Base-by-base conservation (phyloP, 2,329 filamentous ascomycete species). In the Exserohilum rostratum region DNA sequence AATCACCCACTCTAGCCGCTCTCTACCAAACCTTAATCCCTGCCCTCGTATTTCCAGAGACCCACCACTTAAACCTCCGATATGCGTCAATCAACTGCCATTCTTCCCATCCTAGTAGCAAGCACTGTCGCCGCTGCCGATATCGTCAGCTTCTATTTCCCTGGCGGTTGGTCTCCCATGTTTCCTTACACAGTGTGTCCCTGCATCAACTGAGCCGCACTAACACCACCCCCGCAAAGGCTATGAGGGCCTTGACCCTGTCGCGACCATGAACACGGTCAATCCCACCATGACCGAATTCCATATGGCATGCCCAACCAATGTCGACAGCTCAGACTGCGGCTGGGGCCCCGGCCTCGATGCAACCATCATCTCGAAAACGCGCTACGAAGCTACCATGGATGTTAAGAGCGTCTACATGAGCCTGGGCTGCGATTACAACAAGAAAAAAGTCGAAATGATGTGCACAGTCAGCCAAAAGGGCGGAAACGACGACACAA, bases 391-490 rank as follows among this genome's bases (percentile, higher is more conserved):
- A 27, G 67, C 62, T 12, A 44, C 57, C 34, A 62, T 70, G 60
- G 51, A 50, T 0, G 56, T 39, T 10, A 51, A 50, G 11, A 34
- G 27, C 13, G 55, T 65, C 30, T 62, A 58, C 43, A 63, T 73
- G 57, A 68, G 61, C 50, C 60, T 66, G 17, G 60, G 58, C 17
- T 72, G 69, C 55, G 65, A 67, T 31, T 61, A 66, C 49, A 62
- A 70, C 43, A 56, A 58, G 15, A 47, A 55, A 39, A 57, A 53
- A 2, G 49, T 47, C 4, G 53, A 68, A 31, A 68, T 70, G 65
- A 64, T 58, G 0, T 72, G 70, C 52, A 65, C 54, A 2, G 68
- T 66, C 3, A 51, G 57, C 17, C 61, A 68, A 45, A 53, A 58
- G 4, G 64, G 59, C 9, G 59, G 61, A 27, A 61, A 64, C 12